Evolutionary conservation across 768 basidiomycete genomes (phyloP), one percentile per base, ranked within the genome.

Genomic region (Kwoniella sp.): DNA sequence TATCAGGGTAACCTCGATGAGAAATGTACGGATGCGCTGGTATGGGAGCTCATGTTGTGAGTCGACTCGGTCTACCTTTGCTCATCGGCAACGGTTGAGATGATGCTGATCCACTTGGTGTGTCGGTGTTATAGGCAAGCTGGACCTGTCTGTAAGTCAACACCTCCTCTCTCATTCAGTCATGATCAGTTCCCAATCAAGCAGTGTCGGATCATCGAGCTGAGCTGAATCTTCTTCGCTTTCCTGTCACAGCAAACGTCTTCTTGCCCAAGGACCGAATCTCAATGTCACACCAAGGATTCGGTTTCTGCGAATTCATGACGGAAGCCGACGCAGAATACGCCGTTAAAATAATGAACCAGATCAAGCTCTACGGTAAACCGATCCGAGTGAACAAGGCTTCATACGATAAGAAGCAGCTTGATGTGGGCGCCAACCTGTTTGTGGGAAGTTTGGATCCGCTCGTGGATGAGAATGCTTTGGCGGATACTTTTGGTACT

Each of bases 321-420:
- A 93, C 93, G 40, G 94, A 98, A 83, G 94, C 96, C 80, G 96
- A 98, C 82, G 93, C 96, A 67, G 96, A 99, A 82, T 99, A 99
- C 81, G 95, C 93, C 62, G 97, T 95, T 85, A 96, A 97, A 85
- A 97, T 98, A 73, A 97, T 98, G 95, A 99, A 99, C 80, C 95
- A 97, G 84, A 98, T 99, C 79, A 99, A 99, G 81, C 81, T 99
- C 57, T 99, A 90, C 87, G 96, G 96, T 25, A 98, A 98, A 79
- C 96, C 96, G 30, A 96, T 99, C 63, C 85, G 96, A 69, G 95
- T 99, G 68, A 98, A 97, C 85, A 99, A 97, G 88, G 95, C 95
- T 8, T 95, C 92, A 15, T 96, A 93, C 64, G 95, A 97, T 82
- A 92, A 96, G 83, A 96, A 96, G 78, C 93, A 96, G 81, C 84